Base-by-base conservation (phyloP, 495 filamentous ascomycete genomes). In the Xylaria longipes region DNA sequence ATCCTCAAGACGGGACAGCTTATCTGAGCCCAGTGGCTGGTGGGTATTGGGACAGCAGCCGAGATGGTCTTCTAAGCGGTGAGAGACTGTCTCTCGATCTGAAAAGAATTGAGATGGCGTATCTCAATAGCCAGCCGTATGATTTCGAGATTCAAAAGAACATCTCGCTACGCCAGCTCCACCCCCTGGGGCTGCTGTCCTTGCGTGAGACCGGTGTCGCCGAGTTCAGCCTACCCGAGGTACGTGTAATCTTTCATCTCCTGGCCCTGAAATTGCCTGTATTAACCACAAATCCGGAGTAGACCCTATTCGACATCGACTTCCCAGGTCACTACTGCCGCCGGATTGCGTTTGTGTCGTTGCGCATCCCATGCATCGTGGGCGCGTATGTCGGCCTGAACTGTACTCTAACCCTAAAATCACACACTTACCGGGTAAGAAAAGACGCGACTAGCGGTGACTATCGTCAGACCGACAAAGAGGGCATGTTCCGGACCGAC, bases 351-450 rank as follows among this genome's bases (percentile, higher is more conserved):
- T 31, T 25, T 31, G 27, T 57, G 27, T 27, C 54, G 11, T 25
- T 57, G 27, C 33, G 27, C 27, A 27, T 33, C 27, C 78, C 78
- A 5, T 78, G 74, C 70, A 56, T 80, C 3, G 57, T 77, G 43
- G 80, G 78, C 0, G 77, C 80, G 1, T 76, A 77, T 65, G 11
- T 41, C 64, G n/a, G n/a, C 46, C 62, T 82, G 9, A 77, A 82
- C 74, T 73, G 72, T 70, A 80, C 73, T 4, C 39, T 81, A n/a
- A n/a, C n/a, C n/a, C n/a, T n/a, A n/a, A n/a, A n/a, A n/a, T n/a
- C n/a, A n/a, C n/a, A n/a, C n/a, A n/a, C n/a, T n/a, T n/a, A n/a
- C n/a, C n/a, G n/a, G n/a, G n/a, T n/a, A n/a, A n/a, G n/a, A n/a
- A n/a, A n/a, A n/a, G n/a, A n/a, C n/a, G n/a, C n/a, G n/a, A n/a